Evolutionary conservation across 768 basidiomycete species (phyloP).

Genomic region (Tylopilus felleus): DNA sequence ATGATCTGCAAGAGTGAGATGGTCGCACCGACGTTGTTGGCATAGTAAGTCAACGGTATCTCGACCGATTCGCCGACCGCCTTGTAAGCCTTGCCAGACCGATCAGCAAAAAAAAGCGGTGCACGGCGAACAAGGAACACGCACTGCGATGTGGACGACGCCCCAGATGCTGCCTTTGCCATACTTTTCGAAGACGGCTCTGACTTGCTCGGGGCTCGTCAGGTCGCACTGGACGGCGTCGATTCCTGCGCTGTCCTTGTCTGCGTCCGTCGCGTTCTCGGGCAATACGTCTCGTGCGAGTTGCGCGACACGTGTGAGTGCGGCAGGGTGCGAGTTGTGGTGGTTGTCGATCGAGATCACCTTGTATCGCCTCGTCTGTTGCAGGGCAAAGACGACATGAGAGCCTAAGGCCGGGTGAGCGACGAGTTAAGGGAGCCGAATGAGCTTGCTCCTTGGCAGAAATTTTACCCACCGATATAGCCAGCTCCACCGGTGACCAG

Average conservation of each 20-base stretch:
- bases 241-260: slow-evolving; percentile 70
- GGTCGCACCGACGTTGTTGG: slow-evolving; percentile 90
- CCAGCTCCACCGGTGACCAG: slow-evolving; percentile 81
- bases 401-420: slow-evolving; percentile 56
- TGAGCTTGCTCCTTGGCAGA: not conserved
- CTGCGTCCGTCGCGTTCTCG: slow-evolving; percentile 57
- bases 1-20: slow-evolving; percentile 83
- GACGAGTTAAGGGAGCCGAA: slow-evolving; percentile 2
- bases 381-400: slow-evolving; percentile 84
- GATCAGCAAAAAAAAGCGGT: not conserved
- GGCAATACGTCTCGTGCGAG: slow-evolving; percentile 76
- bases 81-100: slow-evolving; percentile 68
- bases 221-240: slow-evolving; percentile 73
- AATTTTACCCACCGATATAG: slow-evolving; percentile 66
- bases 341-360: slow-evolving; percentile 95
- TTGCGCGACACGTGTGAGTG: slow-evolving; percentile 73
- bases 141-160: slow-evolving; percentile 89
- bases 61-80: slow-evolving; percentile 96
- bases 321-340: slow-evolving; percentile 81
- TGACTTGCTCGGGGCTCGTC: slow-evolving; percentile 66
- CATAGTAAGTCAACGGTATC: slow-evolving; percentile 89
- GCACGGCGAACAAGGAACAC: slow-evolving; percentile 27
- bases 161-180: slow-evolving; percentile 93
- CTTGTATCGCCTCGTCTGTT: slow-evolving; percentile 85
- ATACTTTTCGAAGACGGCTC: slow-evolving; percentile 78